Evolutionary conservation across 768 basidiomycete genomes (phyloP), one percentile per base, ranked within the genome.

Genomic region (Kwoniella sp.): DNA sequence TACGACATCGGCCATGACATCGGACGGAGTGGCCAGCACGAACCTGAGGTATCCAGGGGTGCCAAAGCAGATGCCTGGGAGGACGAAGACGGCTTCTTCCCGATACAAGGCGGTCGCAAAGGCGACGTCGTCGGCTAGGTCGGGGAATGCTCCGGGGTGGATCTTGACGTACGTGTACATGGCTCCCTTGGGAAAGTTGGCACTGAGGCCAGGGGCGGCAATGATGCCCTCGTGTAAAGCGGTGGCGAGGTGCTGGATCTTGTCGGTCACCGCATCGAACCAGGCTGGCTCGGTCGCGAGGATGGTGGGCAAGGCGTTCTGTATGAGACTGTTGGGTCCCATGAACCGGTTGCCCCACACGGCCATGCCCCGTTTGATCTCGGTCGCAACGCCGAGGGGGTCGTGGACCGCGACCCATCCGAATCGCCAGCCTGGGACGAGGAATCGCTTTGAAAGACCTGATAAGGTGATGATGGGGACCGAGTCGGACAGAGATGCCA

Each of bases 361-460:
- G 12, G 53, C 59, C 10, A 76, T 57, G 2, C 69, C 74, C 1
- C 43, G 53, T 23, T 65, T 60, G 20, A 75, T 53, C 0, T 62
- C 59, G 5, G 27, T 34, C 10, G 73, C 69, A 2, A 74, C 62
- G 15, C 60, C 51, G 5, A 66, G 55, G 2, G 74, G 74, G 54
- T 76, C 75, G 57, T 75, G 73, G 0, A 74, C 42, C 11, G 60
- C 57, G 26, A 73, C 51, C 74, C 74, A 76, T 5, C 75, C 75
- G 46, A 70, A 62, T 19, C 75, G 59, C 73, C 72, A 74, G 2
- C 75, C 75, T 1, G 75, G 75, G 0, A 74, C 56, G 15, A 76
- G 59, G 68, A 75, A 76, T 3, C 75, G 60, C 57, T 76, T 76
- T 15, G 74, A 75, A 6, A 76, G 60, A n/a, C 73, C 75, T 5